phyloP scores from a whole-genome alignment of 805 yeast species.

The Vanderwaltozyma yarrowii region DNA sequence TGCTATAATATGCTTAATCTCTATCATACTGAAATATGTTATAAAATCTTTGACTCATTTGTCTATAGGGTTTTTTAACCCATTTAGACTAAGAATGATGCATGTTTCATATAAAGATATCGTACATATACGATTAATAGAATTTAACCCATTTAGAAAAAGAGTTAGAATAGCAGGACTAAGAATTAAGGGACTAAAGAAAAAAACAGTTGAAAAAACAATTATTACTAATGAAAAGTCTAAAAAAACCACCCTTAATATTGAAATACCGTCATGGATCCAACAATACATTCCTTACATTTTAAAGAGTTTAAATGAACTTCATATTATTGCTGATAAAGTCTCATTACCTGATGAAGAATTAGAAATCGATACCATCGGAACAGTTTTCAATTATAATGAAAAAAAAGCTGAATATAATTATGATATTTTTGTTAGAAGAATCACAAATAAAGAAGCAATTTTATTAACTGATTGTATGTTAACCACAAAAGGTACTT shows the following conservation, averaged over 20 bases:
- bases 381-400: not conserved
- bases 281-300: not conserved
- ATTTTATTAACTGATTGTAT: constrained; percentile 6
- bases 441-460: not conserved
- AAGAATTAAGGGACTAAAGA: not conserved
- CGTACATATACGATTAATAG: constrained; percentile 9
- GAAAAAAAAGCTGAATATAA: not conserved
- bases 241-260: not conserved
- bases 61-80: constrained; percentile 13
- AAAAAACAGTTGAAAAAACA: not conserved
- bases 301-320: not conserved
- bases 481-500: constrained; percentile 2
- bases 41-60: constrained; percentile 7
- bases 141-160: constrained; percentile 12
- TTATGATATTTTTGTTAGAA: not conserved
- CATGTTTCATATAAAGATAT: constrained; percentile 8
- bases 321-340: constrained; percentile 2
- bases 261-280: not conserved
- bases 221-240: not conserved
- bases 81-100: constrained; percentile 11
- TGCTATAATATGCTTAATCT: not conserved
- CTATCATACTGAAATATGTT: not conserved
- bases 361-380: constrained; percentile 1
- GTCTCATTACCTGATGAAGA: not conserved
- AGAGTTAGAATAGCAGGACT: constrained; percentile 8